A percentile compares a stretch with the other conserved stretches of the same genome.
Conservation (phyloP, 2,329 filamentous ascomycete genomes). For the Epichloe elymi region DNA sequence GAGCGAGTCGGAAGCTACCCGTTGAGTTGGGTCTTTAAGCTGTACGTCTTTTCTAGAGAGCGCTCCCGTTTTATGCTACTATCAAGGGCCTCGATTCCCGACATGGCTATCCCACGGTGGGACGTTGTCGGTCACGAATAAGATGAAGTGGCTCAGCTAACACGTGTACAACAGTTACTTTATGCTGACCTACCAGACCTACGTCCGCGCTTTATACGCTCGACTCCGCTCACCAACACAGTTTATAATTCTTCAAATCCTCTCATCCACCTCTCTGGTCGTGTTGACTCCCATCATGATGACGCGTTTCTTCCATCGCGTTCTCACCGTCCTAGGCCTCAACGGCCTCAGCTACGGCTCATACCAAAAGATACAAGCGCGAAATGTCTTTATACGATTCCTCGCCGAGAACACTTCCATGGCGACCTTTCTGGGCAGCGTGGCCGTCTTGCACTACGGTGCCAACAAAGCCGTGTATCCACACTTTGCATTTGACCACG, state of each 20-base stretch:
- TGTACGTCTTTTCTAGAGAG: constrained; percentile 29
- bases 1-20: constrained; percentile 57
- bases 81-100: neutral
- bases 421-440: constrained; percentile 53
- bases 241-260: constrained; percentile 51
- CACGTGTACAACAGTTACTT: constrained; percentile 36
- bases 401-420: constrained; percentile 56
- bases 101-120: neutral
- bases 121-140: neutral
- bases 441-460: constrained; percentile 53
- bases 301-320: constrained; percentile 43
- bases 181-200: constrained; percentile 58
- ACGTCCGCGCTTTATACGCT: constrained; percentile 55
- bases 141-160: neutral
- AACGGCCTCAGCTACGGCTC: constrained; percentile 47
- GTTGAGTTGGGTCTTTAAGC: constrained; percentile 58
- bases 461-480: constrained; percentile 56
- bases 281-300: constrained; percentile 52
- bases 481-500: constrained; percentile 51
- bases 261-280: constrained; percentile 51
- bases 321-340: constrained; percentile 38
- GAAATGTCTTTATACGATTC: constrained; percentile 55
- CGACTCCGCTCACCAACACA: constrained; percentile 51
- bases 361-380: constrained; percentile 52
- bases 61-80: neutral